phyloP scores from a whole-genome alignment of 441 rosid species.

The Pelargonium citronellum region DNA sequence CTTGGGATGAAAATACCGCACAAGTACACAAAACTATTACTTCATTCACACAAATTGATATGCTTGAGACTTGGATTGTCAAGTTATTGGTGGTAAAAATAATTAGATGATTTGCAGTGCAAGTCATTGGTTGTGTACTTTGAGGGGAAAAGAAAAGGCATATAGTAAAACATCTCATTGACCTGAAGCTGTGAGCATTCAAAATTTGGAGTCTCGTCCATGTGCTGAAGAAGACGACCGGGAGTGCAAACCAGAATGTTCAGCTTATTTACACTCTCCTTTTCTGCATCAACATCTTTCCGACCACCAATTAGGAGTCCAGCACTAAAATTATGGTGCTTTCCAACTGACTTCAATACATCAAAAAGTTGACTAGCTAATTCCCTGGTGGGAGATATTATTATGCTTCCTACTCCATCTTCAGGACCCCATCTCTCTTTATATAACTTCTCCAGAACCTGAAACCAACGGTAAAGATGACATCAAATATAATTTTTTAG shows the following conservation, averaged over 20 bases:
- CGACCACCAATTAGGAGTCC: slow-evolving; percentile 94
- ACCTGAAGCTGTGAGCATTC: slow-evolving; percentile 93
- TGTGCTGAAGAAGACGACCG: slow-evolving; percentile 91
- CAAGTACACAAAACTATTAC: not conserved
- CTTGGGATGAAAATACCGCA: not conserved
- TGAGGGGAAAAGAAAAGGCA: not conserved
- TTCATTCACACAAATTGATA: not conserved
- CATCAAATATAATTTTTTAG: not conserved
- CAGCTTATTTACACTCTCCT: slow-evolving; percentile 66
- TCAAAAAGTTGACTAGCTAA: slow-evolving; percentile 75
- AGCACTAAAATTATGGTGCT: slow-evolving; percentile 68
- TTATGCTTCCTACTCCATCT: slow-evolving; percentile 89
- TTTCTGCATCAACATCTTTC: slow-evolving; percentile 70
- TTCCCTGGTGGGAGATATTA: slow-evolving; percentile 88
- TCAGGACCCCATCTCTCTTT: slow-evolving; percentile 80
- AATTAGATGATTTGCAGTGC: not conserved
- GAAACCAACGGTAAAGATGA: slow-evolving; percentile 7
- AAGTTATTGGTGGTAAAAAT: too few species aligned
- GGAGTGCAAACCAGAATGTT: slow-evolving; percentile 90
- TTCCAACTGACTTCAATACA: slow-evolving; percentile 68
- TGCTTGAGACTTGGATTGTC: not conserved
- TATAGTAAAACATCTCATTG: slow-evolving; percentile 16
- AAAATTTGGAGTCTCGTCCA: slow-evolving; percentile 93
- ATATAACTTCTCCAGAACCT: slow-evolving; percentile 76
- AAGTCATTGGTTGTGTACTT: not conserved